Percentiles rank a stretch among this genome's conserved stretches.
Evolutionary conservation across 2,329 filamentous ascomycete genomes (phyloP).

Genomic region (Scorias spongiosa): DNA sequence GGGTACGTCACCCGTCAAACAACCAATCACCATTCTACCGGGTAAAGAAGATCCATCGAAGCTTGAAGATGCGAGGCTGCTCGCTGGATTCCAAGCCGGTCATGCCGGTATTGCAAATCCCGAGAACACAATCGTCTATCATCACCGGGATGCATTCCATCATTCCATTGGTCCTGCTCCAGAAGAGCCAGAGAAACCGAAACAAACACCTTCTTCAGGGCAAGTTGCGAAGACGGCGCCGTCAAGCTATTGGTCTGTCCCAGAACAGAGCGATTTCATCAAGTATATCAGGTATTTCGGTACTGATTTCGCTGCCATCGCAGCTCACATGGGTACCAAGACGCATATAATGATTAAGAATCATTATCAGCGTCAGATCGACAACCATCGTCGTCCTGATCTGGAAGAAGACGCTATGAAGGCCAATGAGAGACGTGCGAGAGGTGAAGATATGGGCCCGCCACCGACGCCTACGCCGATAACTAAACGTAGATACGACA

Average conservation of each 20-base stretch:
- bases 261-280: slow-evolving; percentile 64
- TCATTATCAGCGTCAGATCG: slow-evolving; percentile 32
- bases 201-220: slow-evolving; percentile 6
- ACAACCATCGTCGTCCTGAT: slow-evolving; percentile 26
- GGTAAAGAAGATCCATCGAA: slow-evolving; percentile 16
- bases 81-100: slow-evolving; percentile 16
- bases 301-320: slow-evolving; percentile 63
- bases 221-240: slow-evolving; percentile 14
- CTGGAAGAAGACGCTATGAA: slow-evolving; percentile 26
- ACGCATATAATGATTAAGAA: slow-evolving; percentile 69
- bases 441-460: slow-evolving; percentile 31
- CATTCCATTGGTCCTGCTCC: slow-evolving; percentile 2
- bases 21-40: slow-evolving; percentile 6
- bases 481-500: slow-evolving; percentile 32
- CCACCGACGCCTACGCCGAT: slow-evolving; percentile 35
- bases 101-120: slow-evolving; percentile 1
- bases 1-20: slow-evolving; percentile 19
- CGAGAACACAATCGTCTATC: slow-evolving; percentile 8
- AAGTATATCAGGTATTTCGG: slow-evolving; percentile 59
- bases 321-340: slow-evolving; percentile 67
- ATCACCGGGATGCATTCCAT: slow-evolving; percentile 8
- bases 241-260: slow-evolving; percentile 79
- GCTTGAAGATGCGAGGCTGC: slow-evolving; percentile 19
- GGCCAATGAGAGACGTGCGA: slow-evolving; percentile 26
- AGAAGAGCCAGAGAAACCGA: slow-evolving; percentile 13